phyloP scores from a whole-genome alignment of 768 basidiomycete species.

The Tremella yokohamensis region DNA sequence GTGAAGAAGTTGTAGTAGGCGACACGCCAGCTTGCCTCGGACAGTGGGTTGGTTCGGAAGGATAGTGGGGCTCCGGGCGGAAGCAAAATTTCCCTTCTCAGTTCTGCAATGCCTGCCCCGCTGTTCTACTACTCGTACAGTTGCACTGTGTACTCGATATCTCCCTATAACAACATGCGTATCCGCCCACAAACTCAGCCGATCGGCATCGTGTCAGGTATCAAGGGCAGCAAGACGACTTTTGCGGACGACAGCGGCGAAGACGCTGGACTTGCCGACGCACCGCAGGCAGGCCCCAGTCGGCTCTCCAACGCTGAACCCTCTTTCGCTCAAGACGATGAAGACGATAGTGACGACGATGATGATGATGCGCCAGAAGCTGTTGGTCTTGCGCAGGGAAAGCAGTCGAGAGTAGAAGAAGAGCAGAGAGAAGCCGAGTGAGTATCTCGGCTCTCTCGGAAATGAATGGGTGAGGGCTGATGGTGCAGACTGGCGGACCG shows the following conservation, averaged over 20 bases:
- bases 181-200: no score
- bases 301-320: background rate
- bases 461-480: background rate
- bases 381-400: conserved; percentile 15
- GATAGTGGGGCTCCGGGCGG: no score
- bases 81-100: no score
- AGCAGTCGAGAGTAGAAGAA: conserved; percentile 2
- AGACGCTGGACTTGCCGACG: background rate
- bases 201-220: no score
- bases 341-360: conserved; percentile 19
- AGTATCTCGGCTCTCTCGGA: background rate
- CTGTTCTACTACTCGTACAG: no score
- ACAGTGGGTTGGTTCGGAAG: no score
- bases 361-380: conserved; percentile 31
- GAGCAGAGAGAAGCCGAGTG: conserved; percentile 5
- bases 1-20: no score
- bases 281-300: background rate
- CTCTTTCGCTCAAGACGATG: conserved; percentile 5
- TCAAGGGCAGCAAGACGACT: conserved; percentile 13
- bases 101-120: no score
- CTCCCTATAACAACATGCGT: no score
- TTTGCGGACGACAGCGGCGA: conserved; percentile 17
- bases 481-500: background rate
- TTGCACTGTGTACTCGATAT: no score
- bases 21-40: no score